phyloP scores from a whole-genome alignment of 2,329 filamentous ascomycete species.

The Neofusicoccum parvum region DNA sequence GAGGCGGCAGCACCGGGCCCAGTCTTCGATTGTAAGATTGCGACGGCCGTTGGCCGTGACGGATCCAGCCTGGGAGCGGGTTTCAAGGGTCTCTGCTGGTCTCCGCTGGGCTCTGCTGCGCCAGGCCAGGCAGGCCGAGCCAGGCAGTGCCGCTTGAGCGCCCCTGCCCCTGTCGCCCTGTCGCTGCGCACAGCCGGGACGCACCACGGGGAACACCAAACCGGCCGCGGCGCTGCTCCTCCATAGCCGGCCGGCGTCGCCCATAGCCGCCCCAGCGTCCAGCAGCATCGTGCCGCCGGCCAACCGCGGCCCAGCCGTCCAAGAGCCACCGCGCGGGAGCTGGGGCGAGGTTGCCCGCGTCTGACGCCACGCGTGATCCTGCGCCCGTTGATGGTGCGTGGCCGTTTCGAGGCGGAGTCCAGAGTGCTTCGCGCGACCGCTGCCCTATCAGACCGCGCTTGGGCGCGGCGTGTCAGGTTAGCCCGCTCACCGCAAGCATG shows the following conservation, averaged over 20 bases:
- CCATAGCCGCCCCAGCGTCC: too few relatives aligned
- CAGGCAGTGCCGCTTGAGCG: too few relatives aligned
- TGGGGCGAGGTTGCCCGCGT: background rate
- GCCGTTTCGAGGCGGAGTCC: background rate
- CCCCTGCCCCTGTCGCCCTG: too few relatives aligned
- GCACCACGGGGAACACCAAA: too few relatives aligned
- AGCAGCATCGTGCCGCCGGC: too few relatives aligned
- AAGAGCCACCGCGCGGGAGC: background rate
- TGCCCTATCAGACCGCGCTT: conserved; percentile 4
- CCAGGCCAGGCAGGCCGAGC: too few relatives aligned
- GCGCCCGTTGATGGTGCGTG: background rate
- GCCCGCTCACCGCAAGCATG: conserved; percentile 8
- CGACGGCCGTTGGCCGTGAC: conserved; percentile 5
- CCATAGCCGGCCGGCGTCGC: too few relatives aligned
- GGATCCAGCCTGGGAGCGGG: conserved; percentile 2
- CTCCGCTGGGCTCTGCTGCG: too few relatives aligned
- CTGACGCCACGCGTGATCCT: background rate
- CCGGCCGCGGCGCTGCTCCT: too few relatives aligned
- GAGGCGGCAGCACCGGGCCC: conserved; percentile 1
- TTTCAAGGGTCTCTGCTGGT: conserved; percentile 7
- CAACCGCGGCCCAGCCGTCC: background rate
- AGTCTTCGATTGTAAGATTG: conserved; percentile 1
- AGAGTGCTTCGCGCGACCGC: background rate
- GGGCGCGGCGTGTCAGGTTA: background rate
- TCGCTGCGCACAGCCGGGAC: too few relatives aligned